Evolutionary conservation across 441 rosid species (phyloP), one percentile per base, ranked within the genome.

Genomic region (Brassica hybrid): DNA sequence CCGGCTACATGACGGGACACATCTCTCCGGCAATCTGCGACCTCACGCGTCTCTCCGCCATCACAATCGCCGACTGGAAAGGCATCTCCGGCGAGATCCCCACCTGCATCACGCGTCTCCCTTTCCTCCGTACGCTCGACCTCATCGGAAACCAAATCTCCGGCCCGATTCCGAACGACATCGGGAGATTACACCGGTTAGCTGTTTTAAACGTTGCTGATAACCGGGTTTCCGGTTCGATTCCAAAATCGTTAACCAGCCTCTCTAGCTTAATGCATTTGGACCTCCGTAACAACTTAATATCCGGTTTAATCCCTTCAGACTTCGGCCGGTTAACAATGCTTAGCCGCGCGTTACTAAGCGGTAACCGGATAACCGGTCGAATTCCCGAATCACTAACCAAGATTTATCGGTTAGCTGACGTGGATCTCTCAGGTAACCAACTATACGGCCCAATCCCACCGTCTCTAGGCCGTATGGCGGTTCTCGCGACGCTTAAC

Each of bases 1-100:
- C 89, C 43, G 92, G 92, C 7, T 87, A 30, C 85, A 90, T 90
- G 92, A 90, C 86, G 71, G 94, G 92, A 1, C 72, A 76, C 36
- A 90, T 90, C 73, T 85, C 91, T 2, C 76, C 94, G 1, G 79
- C 86, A 0, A 82, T 90, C 3, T 88, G 94, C 38, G 78, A 72
- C 62, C 87, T 88, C 32, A 6, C 80, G 17, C 87, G 86, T 32
- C 91, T 90, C 76, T 87, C 94, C 41, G 80, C 85, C 71, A 74
- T 93, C 76, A 88, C 84, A 0, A 76, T 94, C 45, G 94, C 97
- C 17, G 93, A 94, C 66, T 94, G 97, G 99, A 88, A 94, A 81
- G 99, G 92, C 0, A 89, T 94, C 69, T 79, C 96, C 16, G 96
- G 98, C 6, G 84, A 83, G 76, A 91, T 95, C 59, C 98, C 98